Evolutionary conservation across 495 filamentous ascomycete genomes (phyloP), one percentile per base, ranked within the genome.

Genomic region (Trichodelitschia bisporula): DNA sequence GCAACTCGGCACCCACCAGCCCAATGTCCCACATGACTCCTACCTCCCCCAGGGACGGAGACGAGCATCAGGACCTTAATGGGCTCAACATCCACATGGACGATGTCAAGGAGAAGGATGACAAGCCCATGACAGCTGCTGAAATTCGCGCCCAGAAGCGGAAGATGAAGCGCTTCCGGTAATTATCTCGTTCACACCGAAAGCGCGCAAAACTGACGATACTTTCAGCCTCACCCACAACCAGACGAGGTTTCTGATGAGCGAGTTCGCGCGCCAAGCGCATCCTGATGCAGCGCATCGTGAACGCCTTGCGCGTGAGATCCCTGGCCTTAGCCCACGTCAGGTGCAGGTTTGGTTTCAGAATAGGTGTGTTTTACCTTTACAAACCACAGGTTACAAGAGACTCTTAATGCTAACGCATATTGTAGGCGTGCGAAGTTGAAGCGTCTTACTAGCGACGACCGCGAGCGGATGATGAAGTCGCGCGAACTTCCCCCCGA

Each of bases 291-390:
- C 84, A 18, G 76, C 78, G 26, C 82, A 95, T 53, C 66, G 84
- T 34, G 82, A 93, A 50, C 61, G 82, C 19, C 56, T 95, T 30
- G 84, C 84, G 19, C 60, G 75, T 34, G 84, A 93, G 44, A 93
- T 95, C 31, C 84, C 84, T 26, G 84, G 84, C 6, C 55, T 95
- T 26, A 92, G 77, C 36, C 79, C 84, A 24, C 68, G 84, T 35
- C 84, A 95, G 47, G 84, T 95, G 5, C 84, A 95, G 55, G 84
- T 95, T 35, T 95, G 84, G 84, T 95, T 95, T 51, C 84, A 95
- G 52, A 95, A 95, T 53, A 69, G 84, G 84, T 91, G 61, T 39
- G 62, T 28, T 13, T 26, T n/a, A 5, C 14, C 16, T 23, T 11
- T 32, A 13, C n/a, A n/a, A n/a, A n/a, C n/a, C n/a, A n/a, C n/a